A percentile compares a stretch with the other conserved stretches of the same genome.
Conservation (phyloP, 768 basidiomycete genomes). For the Naganishia vishniacii region DNA sequence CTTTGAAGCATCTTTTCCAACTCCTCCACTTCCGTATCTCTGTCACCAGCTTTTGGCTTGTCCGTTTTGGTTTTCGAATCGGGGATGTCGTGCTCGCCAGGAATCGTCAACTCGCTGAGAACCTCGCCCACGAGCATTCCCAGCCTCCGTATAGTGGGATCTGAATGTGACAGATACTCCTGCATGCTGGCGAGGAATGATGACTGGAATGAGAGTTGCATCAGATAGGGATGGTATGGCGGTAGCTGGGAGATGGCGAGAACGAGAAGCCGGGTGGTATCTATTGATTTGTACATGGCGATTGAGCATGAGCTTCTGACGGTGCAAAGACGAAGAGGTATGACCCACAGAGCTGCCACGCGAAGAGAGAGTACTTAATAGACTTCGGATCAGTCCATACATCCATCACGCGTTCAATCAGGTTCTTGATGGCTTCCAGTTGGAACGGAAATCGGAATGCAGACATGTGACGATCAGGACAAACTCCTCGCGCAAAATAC, state of each 20-base stretch:
- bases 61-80: not conserved
- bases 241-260: conserved; percentile 62
- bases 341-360: conserved; percentile 67
- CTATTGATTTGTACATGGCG: conserved; percentile 49
- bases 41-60: too few relatives aligned
- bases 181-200: conserved; percentile 65
- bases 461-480: not conserved
- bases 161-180: conserved; percentile 70
- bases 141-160: conserved; percentile 68
- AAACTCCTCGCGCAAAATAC: not conserved
- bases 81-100: conserved; percentile 6
- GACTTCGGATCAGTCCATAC: conserved; percentile 73
- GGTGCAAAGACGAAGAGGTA: too few relatives aligned
- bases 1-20: conserved; percentile 24
- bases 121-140: conserved; percentile 91
- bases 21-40: conserved; percentile 9
- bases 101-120: conserved; percentile 43
- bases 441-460: not conserved
- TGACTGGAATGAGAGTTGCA: conserved; percentile 41
- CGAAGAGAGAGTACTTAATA: conserved; percentile 70
- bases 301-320: not conserved
- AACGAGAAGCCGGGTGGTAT: conserved; percentile 67
- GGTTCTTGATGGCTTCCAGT: conserved; percentile 18
- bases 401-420: conserved; percentile 51
- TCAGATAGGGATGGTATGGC: conserved; percentile 51